Base-by-base conservation (phyloP, 2,329 filamentous ascomycete genomes). In the Coniella vitis region DNA sequence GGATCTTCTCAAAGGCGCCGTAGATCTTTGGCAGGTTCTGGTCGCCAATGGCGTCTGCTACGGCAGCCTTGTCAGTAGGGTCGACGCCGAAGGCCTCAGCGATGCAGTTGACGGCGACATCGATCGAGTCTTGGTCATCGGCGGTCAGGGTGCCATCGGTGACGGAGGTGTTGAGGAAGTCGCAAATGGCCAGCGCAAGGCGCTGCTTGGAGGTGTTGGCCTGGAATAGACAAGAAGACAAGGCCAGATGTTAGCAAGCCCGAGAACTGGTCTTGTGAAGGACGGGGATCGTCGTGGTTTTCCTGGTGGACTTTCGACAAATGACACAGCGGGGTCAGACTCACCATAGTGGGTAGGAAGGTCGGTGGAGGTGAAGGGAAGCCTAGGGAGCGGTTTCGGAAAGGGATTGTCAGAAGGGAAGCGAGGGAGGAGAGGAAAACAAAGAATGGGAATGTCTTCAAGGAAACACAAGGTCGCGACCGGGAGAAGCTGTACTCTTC, bases 1-100 rank as follows among this genome's bases (percentile, higher is more conserved):
- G 90, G 56, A 96, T 79, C 71, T 94, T 95, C 73, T 98, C 93
- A 71, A 96, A 97, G 56, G 96, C 90, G 63, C 83, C 83, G 76
- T 94, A 98, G 71, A 98, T 94, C 67, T 85, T 84, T 54, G 90
- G 77, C 54, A 98, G 84, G 65, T 84, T 90, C 73, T 97, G 90
- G 56, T 83, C 79, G 62, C 90, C 90, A 57, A 95, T 75, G 58
- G 90, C 89, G 58, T 87, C 80, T 57, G 81, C 73, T 59, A 91
- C 74, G 60, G 88, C 84, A 48, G 78, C 73, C 61, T 81, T 75
- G 69, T 95, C 84, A 55, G 76, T 71, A n/a, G 88, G 80, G 69
- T 97, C 90, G 61, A 98, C 86, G 69, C 94, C 89, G 81, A 97
- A 98, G 58, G 86, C 86, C 66, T 97, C 91, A 58, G 85, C 81